These are phyloP conservation scores for Globisporangium nodosum DNA, from an alignment of 352 stramenopile species.

Conservation along the genomic window DNA sequence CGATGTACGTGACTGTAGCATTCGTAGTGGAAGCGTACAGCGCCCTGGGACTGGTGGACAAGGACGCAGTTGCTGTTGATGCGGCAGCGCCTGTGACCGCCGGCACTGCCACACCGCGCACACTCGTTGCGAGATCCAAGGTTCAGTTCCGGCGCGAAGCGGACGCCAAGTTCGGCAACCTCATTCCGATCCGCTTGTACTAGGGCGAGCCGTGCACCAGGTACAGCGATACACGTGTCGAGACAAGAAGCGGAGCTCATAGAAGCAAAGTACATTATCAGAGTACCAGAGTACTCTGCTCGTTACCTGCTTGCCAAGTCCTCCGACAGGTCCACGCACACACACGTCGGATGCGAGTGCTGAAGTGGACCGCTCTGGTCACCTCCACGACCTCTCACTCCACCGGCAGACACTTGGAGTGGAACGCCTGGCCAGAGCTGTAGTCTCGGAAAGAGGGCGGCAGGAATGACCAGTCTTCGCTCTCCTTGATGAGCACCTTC, in stretches of 20 bases:
- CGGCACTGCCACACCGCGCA: slow-evolving; percentile 37
- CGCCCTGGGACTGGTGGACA: slow-evolving; percentile 52
- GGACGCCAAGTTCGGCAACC: slow-evolving; percentile 31
- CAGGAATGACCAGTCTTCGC: slow-evolving; percentile 72
- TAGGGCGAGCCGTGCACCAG: slow-evolving; percentile 1
- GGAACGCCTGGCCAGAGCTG: slow-evolving; percentile 70
- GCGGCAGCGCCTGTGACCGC: slow-evolving; percentile 21
- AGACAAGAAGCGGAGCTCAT: not conserved
- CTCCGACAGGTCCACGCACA: too few relatives aligned
- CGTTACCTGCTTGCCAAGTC: too few relatives aligned
- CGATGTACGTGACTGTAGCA: slow-evolving; percentile 17
- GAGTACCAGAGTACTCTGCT: too few relatives aligned
- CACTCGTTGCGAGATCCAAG: slow-evolving; percentile 31
- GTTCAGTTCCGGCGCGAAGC: slow-evolving; percentile 34
- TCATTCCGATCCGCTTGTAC: slow-evolving; percentile 65
- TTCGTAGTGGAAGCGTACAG: slow-evolving; percentile 68
- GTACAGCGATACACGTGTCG: not conserved
- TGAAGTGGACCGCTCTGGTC: not conserved
- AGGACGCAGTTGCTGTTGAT: slow-evolving; percentile 23
- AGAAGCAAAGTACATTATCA: not conserved
- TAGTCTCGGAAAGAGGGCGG: slow-evolving; percentile 86
- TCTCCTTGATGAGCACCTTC: slow-evolving; percentile 80
- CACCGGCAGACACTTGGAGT: slow-evolving; percentile 74
- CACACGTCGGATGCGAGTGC: too few relatives aligned
- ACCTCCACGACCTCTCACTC: slow-evolving; percentile 16